A percentile compares a stretch with the other conserved stretches of the same genome.
These are phyloP conservation scores for Ustilago lituana DNA, from an alignment of 1,284 basidiomycete species.

Conservation along the genomic window DNA sequence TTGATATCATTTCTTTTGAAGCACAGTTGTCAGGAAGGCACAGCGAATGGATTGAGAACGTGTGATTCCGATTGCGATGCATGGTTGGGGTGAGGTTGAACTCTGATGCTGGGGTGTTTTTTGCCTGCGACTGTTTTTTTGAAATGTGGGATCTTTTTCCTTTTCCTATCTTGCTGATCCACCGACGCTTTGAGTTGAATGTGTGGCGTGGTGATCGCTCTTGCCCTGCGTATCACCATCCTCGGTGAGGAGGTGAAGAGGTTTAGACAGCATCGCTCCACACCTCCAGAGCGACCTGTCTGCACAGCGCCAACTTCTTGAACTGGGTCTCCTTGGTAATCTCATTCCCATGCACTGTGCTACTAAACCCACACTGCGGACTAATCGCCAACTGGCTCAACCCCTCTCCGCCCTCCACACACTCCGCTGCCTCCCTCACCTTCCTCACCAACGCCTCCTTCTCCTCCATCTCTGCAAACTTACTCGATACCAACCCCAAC, in stretches of 20 bases:
- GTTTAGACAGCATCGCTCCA: constrained; percentile 37
- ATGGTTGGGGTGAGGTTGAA: too few relatives aligned
- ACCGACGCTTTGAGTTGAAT: too few relatives aligned
- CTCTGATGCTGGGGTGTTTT: too few relatives aligned
- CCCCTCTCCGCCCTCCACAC: constrained; percentile 70
- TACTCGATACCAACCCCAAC: constrained; percentile 79
- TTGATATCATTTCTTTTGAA: too few relatives aligned
- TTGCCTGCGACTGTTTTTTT: too few relatives aligned
- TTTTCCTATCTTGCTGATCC: too few relatives aligned
- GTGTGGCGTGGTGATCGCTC: too few relatives aligned
- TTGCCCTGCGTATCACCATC: too few relatives aligned
- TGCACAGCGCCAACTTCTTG: constrained; percentile 72
- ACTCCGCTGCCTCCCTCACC: constrained; percentile 75
- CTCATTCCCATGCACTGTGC: constrained; percentile 69
- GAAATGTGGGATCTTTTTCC: too few relatives aligned
- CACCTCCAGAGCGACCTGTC: constrained; percentile 69
- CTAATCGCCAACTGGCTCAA: constrained; percentile 75
- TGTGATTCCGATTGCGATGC: too few relatives aligned
- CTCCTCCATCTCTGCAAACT: constrained; percentile 76
- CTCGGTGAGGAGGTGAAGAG: not conserved
- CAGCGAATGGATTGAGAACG: too few relatives aligned
- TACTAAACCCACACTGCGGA: constrained; percentile 80
- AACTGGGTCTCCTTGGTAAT: constrained; percentile 72
- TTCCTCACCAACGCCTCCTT: constrained; percentile 73
- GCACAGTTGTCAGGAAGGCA: too few relatives aligned